These are phyloP conservation scores for Lodderomyces parapsilosis DNA, from an alignment of 1,139 yeast species.

Conservation along the genomic window DNA sequence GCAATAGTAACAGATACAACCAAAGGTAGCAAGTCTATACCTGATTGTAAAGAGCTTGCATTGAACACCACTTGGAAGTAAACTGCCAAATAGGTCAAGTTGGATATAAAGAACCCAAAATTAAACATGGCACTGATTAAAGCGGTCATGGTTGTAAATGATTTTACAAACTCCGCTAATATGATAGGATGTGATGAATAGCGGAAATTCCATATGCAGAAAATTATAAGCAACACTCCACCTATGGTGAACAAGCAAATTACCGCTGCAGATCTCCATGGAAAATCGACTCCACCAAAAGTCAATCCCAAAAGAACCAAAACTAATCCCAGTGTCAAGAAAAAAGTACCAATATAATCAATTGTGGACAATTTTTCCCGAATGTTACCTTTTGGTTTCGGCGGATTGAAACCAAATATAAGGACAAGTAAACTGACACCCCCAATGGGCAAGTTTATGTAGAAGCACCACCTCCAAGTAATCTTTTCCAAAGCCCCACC, in stretches of 20 bases:
- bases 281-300: slow-evolving; percentile 33
- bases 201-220: slow-evolving; percentile 49
- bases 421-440: slow-evolving; percentile 53
- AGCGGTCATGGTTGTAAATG: slow-evolving; percentile 39
- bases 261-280: slow-evolving; percentile 53
- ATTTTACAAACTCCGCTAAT: slow-evolving; percentile 38
- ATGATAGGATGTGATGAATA: slow-evolving; percentile 48
- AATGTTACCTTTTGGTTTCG: slow-evolving; percentile 32
- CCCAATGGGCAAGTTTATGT: slow-evolving; percentile 67
- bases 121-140: slow-evolving; percentile 35
- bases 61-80: slow-evolving; percentile 56
- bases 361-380: slow-evolving; percentile 38
- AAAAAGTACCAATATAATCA: slow-evolving; percentile 33
- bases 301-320: slow-evolving; percentile 33
- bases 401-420: slow-evolving; percentile 54
- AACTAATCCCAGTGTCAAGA: slow-evolving; percentile 29
- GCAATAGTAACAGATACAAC: slow-evolving; percentile 52
- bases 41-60: slow-evolving; percentile 54
- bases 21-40: slow-evolving; percentile 55
- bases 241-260: slow-evolving; percentile 56
- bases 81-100: slow-evolving; percentile 46
- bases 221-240: slow-evolving; percentile 39
- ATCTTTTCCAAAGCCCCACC: slow-evolving; percentile 69
- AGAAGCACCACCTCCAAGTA: slow-evolving; percentile 81
- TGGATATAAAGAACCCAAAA: slow-evolving; percentile 46